Percentiles rank a stretch among this genome's conserved stretches.
phyloP scores from a whole-genome alignment of 2,329 filamentous ascomycete genomes.

The Pseudovirgaria hyperparasitica region DNA sequence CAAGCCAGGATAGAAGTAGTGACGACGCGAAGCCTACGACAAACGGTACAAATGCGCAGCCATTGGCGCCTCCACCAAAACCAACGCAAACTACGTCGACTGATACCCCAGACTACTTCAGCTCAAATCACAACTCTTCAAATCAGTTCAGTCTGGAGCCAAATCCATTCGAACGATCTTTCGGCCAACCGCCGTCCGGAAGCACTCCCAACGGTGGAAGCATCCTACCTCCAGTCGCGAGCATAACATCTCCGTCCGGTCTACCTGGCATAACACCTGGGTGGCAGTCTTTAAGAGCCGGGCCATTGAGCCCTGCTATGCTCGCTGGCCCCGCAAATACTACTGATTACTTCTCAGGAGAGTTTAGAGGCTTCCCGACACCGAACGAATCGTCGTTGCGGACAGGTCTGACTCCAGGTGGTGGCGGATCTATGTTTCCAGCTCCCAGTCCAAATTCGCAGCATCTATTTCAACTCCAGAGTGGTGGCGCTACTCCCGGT shows the following conservation, averaged over 20 bases:
- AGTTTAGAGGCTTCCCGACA: constrained; percentile 77
- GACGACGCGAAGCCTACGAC: constrained; percentile 15
- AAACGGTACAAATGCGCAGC: constrained; percentile 29
- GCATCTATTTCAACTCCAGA: constrained; percentile 67
- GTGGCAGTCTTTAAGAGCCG: constrained; percentile 84
- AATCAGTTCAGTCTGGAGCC: constrained; percentile 62
- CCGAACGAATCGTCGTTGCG: constrained; percentile 92
- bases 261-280: constrained; percentile 61
- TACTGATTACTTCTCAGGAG: constrained; percentile 80
- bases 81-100: constrained; percentile 26
- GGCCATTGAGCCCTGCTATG: constrained; percentile 94
- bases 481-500: constrained; percentile 73
- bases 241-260: constrained; percentile 79
- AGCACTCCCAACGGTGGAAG: constrained; percentile 65
- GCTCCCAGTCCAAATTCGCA: constrained; percentile 78
- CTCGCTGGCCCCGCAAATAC: constrained; percentile 62
- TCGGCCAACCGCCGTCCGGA: constrained; percentile 48
- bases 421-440: constrained; percentile 94
- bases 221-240: constrained; percentile 77
- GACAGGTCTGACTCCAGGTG: constrained; percentile 84
- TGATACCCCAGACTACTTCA: constrained; percentile 39
- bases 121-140: constrained; percentile 25
- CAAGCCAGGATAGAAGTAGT: constrained; percentile 4
- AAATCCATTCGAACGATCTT: constrained; percentile 95
- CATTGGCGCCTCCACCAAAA: constrained; percentile 40